Conservation (phyloP, 2,329 filamentous ascomycete genomes). For the Ophiostoma triangulosporum region DNA sequence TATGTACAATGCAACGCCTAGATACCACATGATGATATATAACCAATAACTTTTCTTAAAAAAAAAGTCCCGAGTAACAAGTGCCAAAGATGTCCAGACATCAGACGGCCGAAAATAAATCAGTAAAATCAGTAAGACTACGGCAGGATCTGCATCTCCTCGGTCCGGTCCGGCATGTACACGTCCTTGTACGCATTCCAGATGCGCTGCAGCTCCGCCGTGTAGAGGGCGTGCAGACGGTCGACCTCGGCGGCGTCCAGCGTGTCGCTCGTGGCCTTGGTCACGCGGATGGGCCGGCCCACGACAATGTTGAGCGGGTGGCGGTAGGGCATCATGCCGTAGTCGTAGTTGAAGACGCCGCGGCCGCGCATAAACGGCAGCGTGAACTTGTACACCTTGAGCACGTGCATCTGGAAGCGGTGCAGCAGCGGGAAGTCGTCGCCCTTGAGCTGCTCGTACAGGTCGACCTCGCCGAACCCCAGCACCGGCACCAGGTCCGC, state of each 20-base stretch:
- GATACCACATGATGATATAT: background rate
- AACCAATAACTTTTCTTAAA: background rate
- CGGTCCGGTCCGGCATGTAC: conserved; percentile 49
- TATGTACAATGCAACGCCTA: background rate
- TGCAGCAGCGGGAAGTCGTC: conserved; percentile 67
- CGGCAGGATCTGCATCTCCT: conserved; percentile 51
- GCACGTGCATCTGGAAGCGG: conserved; percentile 68
- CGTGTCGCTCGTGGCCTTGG: conserved; percentile 34
- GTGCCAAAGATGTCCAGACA: background rate
- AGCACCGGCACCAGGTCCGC: conserved; percentile 88
- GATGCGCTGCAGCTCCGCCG: conserved; percentile 56
- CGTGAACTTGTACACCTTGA: conserved; percentile 82
- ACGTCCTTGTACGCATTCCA: conserved; percentile 70
- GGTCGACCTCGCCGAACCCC: conserved; percentile 87
- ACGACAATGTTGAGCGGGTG: conserved; percentile 80
- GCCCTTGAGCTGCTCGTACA: conserved; percentile 81
- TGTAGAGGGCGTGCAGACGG: conserved; percentile 64
- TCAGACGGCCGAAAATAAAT: no score
- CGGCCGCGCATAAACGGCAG: conserved; percentile 80
- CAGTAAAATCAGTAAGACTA: conserved; percentile 1
- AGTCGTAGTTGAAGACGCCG: conserved; percentile 95
- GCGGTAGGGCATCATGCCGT: conserved; percentile 89
- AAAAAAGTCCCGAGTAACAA: background rate
- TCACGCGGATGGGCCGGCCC: conserved; percentile 64
- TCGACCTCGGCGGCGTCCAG: conserved; percentile 68